Conservation (phyloP, 208 protist genomes). For the Trypanosoma scelopori region DNA sequence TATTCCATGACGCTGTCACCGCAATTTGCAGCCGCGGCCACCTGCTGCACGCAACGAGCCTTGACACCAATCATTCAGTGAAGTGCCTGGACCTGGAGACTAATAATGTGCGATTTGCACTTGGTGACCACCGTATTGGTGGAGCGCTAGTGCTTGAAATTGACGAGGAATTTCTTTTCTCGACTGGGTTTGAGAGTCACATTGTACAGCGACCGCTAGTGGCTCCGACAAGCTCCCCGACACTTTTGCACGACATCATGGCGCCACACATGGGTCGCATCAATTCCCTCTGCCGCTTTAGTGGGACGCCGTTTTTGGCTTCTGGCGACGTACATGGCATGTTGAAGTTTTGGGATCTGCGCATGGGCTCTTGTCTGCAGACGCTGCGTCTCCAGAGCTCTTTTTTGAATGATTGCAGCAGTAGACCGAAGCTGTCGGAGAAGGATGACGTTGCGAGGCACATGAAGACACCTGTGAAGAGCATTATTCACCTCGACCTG, state of each 20-base stretch:
- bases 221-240: conserved; percentile 23
- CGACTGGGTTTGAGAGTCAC: conserved; percentile 40
- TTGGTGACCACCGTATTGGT: conserved; percentile 50
- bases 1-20: conserved; percentile 36
- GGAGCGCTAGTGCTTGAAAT: conserved; percentile 35
- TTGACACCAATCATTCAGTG: conserved; percentile 47
- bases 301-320: conserved; percentile 35
- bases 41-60: conserved; percentile 37
- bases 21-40: conserved; percentile 19
- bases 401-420: background rate
- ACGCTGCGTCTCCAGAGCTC: conserved; percentile 14
- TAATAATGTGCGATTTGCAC: conserved; percentile 32
- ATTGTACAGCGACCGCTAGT: conserved; percentile 49
- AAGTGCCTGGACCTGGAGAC: conserved; percentile 53
- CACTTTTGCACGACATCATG: conserved; percentile 39
- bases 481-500: conserved; percentile 33
- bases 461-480: conserved; percentile 10
- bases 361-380: conserved; percentile 44
- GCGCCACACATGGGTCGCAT: conserved; percentile 46
- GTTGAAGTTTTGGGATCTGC: conserved; percentile 65
- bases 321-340: conserved; percentile 47
- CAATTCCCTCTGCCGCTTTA: conserved; percentile 28
- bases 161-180: conserved; percentile 48
- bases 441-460: background rate
- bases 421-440: background rate